A percentile compares a stretch with the other conserved stretches of the same genome.
Evolutionary conservation across 2,329 filamentous ascomycete genomes (phyloP).

Genomic region (Paraconiothyrium brasiliense): DNA sequence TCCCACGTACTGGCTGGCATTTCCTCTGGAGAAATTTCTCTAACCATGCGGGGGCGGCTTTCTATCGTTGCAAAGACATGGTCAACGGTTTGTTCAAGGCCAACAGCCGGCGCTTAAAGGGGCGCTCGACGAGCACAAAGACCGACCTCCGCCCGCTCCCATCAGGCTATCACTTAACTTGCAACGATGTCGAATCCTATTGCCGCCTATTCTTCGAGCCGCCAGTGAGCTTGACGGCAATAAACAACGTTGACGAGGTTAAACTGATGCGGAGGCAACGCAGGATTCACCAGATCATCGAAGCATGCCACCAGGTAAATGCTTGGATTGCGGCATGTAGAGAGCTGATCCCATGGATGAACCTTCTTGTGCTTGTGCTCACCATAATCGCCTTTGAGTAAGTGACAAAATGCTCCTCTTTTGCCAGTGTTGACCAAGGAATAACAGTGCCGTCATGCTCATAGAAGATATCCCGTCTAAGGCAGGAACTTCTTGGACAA

Average conservation of each 20-base stretch:
- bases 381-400: not conserved
- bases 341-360: not conserved
- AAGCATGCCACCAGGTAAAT: not conserved
- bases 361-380: not conserved
- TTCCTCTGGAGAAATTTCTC: not conserved
- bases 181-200: not conserved
- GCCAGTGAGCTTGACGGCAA: not conserved
- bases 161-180: not conserved
- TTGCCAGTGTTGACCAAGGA: not conserved
- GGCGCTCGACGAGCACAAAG: no score
- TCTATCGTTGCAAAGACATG: conserved; percentile 2
- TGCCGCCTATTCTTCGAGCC: not conserved
- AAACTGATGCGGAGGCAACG: not conserved
- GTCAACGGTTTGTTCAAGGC: not conserved
- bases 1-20: not conserved
- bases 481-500: not conserved
- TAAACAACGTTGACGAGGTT: not conserved
- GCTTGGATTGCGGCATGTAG: no score
- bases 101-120: not conserved
- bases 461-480: not conserved
- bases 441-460: not conserved
- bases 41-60: not conserved
- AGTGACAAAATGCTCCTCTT: not conserved
- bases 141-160: not conserved
- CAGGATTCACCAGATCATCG: not conserved